phyloP scores from a whole-genome alignment of 306 rosid species.

The Alnus rubra region DNA sequence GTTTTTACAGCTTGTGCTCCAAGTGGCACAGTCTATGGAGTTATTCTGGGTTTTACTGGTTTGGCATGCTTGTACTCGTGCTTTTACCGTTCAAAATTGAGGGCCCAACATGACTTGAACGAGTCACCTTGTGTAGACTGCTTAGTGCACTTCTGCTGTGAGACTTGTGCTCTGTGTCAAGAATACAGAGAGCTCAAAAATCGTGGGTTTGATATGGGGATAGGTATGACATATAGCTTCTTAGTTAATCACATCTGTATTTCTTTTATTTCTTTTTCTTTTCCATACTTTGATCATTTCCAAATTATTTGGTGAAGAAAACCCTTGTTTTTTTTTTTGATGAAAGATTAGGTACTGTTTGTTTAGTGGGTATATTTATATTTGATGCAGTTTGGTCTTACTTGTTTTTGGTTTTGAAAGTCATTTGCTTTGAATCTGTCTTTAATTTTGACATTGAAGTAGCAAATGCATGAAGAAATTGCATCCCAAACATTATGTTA shows the following conservation, averaged over 20 bases:
- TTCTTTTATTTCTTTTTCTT: not conserved
- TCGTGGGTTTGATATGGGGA: constrained; percentile 67
- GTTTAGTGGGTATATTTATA: too few species aligned
- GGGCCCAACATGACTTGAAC: constrained; percentile 61
- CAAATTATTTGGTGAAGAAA: constrained; percentile 2
- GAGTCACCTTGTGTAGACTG: constrained; percentile 73
- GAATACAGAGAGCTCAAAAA: constrained; percentile 67
- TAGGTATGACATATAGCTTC: constrained; percentile 40
- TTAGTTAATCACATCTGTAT: not conserved
- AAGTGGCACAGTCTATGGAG: constrained; percentile 41
- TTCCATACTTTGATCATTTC: not conserved
- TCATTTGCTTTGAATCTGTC: too few species aligned
- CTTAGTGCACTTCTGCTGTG: constrained; percentile 69
- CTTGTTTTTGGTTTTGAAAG: too few species aligned
- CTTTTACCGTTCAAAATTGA: constrained; percentile 51
- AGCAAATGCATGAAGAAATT: too few species aligned
- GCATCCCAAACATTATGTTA: too few species aligned
- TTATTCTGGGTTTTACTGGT: constrained; percentile 36
- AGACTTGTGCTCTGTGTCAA: constrained; percentile 66
- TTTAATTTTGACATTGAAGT: too few species aligned
- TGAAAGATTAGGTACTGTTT: not conserved
- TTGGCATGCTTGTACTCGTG: constrained; percentile 60
- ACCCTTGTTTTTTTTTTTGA: not conserved
- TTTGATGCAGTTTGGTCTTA: too few species aligned
- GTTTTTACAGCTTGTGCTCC: constrained; percentile 44